These are phyloP conservation scores for Tagetes erecta DNA, from an alignment of 129 eudicot species.

Conservation along the genomic window DNA sequence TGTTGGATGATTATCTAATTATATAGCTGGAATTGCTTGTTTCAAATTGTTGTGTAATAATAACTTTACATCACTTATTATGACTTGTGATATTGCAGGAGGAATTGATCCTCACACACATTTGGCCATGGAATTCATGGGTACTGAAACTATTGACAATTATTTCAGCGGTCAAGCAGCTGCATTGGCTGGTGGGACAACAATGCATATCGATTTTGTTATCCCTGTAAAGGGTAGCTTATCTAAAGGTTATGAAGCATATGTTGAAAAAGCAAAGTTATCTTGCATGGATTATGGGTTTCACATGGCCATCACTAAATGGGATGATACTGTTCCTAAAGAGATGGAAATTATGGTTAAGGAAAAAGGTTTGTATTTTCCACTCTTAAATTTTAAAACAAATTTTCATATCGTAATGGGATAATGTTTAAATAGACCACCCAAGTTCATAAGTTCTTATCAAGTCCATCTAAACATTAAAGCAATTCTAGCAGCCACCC, in stretches of 20 bases:
- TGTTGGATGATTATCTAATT: conserved; percentile 1
- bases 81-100: conserved; percentile 51
- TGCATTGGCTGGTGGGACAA: conserved; percentile 98
- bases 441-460: not conserved
- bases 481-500: not conserved
- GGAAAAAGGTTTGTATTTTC: conserved; percentile 64
- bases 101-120: conserved; percentile 99
- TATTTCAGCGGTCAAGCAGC: conserved; percentile 98
- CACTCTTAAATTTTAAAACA: not conserved
- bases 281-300: conserved; percentile 98
- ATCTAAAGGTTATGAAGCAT: conserved; percentile 74
- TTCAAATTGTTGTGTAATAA: conserved; percentile 3
- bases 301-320: conserved; percentile 99
- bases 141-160: conserved; percentile 85
- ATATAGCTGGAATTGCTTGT: not conserved
- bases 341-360: conserved; percentile 99
- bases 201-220: conserved; percentile 95
- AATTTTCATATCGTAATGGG: not conserved
- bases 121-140: conserved; percentile 96
- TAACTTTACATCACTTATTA: conserved; percentile 13
- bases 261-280: conserved; percentile 66
- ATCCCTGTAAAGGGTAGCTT: conserved; percentile 89
- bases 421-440: not conserved
- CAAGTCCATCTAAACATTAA: not conserved
- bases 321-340: conserved; percentile 77